Conservation (phyloP, 2,329 filamentous ascomycete species). For the Madurella fahalii region DNA sequence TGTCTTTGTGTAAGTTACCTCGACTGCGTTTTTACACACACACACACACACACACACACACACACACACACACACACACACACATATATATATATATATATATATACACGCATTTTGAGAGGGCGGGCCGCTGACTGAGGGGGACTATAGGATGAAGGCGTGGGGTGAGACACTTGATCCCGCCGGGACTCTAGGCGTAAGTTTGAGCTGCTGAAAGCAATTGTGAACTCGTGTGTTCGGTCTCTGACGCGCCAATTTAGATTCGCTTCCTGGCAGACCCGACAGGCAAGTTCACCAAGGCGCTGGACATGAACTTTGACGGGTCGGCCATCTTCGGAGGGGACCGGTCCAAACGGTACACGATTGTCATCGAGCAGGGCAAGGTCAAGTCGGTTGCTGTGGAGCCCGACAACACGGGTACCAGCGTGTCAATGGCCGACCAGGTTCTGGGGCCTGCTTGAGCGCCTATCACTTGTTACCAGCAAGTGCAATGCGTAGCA, state of each 20-base stretch:
- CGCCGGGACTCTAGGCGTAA: slow-evolving; percentile 67
- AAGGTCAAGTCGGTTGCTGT: slow-evolving; percentile 77
- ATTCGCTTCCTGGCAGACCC: slow-evolving; percentile 88
- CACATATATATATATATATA: too few relatives aligned
- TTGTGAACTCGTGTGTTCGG: too few relatives aligned
- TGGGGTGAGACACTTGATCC: slow-evolving; percentile 80
- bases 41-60: too few relatives aligned
- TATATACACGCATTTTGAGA: too few relatives aligned
- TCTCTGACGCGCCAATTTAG: slow-evolving; percentile 38
- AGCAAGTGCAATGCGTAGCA: not conserved
- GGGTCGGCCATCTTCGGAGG: slow-evolving; percentile 75
- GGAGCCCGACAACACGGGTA: slow-evolving; percentile 84
- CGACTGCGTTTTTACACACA: too few relatives aligned
- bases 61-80: too few relatives aligned
- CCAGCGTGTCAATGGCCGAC: slow-evolving; percentile 50
- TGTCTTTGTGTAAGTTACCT: slow-evolving; percentile 72
- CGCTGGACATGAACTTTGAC: slow-evolving; percentile 80
- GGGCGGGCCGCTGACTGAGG: not conserved
- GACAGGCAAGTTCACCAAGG: slow-evolving; percentile 72
- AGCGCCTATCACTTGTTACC: too few relatives aligned
- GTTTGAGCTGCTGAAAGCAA: slow-evolving; percentile 31
- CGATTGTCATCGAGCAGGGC: slow-evolving; percentile 75
- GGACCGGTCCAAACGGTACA: slow-evolving; percentile 81
- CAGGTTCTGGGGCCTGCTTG: slow-evolving; percentile 40
- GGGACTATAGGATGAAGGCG: slow-evolving; percentile 69